Evolutionary conservation across 2,329 filamentous ascomycete genomes (phyloP), one percentile per base, ranked within the genome.

Genomic region (Albifimbria verrucaria): DNA sequence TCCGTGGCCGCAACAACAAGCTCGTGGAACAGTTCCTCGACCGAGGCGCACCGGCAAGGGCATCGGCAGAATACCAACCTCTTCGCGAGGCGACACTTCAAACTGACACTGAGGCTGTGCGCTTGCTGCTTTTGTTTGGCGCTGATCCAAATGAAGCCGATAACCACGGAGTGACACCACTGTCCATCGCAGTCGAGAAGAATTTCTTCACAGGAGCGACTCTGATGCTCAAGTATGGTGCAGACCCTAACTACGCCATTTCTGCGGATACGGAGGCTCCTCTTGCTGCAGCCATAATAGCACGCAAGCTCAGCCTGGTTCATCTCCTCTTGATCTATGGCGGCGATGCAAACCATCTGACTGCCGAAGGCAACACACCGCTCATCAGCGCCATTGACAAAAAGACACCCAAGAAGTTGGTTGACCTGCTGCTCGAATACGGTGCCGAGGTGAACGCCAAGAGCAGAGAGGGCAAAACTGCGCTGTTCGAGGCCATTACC

Each of bases 141-240:
- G 80, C 79, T 1, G 76, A 84, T 50, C 74, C 80, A n/a, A 84
- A 86, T 59, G 66, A 68, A 2, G 54, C 71, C 0, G 80, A 83
- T 57, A 69, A 66, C 23, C 69, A 77, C 18, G 77, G 78, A 22
- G 61, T 77, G 28, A 80, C 78, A 0, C 81, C 83, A 2, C 72
- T 86, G 2, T 72, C 72, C 49, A 76, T 68, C 17, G 77, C 75
- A 0, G 78, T 77, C 3, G 81, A 80, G 58, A 76, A 75, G 55
- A 76, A 74, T 0, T 83, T 81, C 62, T 64, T 81, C 41, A 79
- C 81, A 21, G 83, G 78, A 3, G 82, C 83, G 0, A 78, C 79
- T 25, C 70, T 80, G 49, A 75, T 89, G 4, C 74, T 86, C 58
- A 86, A 87, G 68, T 87, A 88, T 55, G 83, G 84, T 11, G 82